Conservation (phyloP, 257 asterid species). For the Solanum ossicruentum region DNA sequence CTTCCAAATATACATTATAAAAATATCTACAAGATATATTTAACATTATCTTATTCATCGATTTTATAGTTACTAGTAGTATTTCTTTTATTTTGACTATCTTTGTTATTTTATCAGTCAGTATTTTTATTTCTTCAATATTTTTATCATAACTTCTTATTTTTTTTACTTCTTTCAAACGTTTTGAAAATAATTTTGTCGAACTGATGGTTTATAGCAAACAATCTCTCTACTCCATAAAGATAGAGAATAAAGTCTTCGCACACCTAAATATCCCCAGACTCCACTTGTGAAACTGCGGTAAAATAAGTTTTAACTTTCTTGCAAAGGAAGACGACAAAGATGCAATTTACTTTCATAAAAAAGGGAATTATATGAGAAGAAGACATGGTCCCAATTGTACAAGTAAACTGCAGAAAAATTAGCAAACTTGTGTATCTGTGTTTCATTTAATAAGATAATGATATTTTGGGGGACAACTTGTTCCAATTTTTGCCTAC, state of each 20-base stretch:
- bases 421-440: neutral
- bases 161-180: neutral
- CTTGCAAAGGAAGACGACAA: neutral
- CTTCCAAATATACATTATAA: too few relatives aligned
- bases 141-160: neutral
- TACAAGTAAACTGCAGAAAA: neutral
- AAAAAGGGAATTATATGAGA: neutral
- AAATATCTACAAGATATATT: too few relatives aligned
- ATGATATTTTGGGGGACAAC: neutral
- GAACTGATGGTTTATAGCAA: neutral
- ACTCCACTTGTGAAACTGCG: fast-evolving
- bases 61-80: fast-evolving
- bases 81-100: neutral
- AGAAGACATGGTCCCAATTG: neutral
- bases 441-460: neutral
- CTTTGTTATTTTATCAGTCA: neutral
- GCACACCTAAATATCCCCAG: too few relatives aligned
- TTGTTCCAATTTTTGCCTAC: neutral
- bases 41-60: neutral
- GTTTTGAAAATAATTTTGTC: neutral
- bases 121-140: neutral
- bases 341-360: neutral
- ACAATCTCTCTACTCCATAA: neutral
- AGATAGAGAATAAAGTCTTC: too few relatives aligned
- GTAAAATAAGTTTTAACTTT: neutral